Evolutionary conservation across 2,329 filamentous ascomycete genomes (phyloP), one percentile per base, ranked within the genome.

Genomic region (Colletotrichum spaethianum): DNA sequence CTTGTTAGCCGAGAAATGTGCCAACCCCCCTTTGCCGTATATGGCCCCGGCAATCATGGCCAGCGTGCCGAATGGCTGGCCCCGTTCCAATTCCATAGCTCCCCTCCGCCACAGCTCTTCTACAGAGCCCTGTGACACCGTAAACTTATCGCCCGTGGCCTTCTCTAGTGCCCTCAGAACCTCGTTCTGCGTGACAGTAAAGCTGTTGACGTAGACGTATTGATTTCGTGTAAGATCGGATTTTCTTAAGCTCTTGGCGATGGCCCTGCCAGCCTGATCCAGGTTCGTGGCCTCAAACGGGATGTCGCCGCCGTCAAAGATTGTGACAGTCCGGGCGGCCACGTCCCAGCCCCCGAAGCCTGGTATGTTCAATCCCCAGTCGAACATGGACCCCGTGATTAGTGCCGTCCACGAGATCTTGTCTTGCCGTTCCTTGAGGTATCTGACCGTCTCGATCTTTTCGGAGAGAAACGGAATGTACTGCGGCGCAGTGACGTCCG

Each of bases 151-250:
- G 2, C 85, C 86, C 0, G 87, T 88, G 8, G 84, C 80, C 65
- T 86, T 85, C 79, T 93, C 88, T 3, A 88, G 80, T 0, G 84
- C 78, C 12, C 80, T 78, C 1, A 92, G 77, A 1, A 93, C 79
- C 74, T 92, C 83, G 31, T 88, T 88, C 79, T 92, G 90, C 0
- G 87, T 86, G 0, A 86, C 84, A 36, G 85, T 85, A 74, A 91
- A 89, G 1, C 52, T 57, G 16, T 65, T 57, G 20, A 57, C 40
- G 31, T 57, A 65, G 40, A 65, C 14, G 46, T 46, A 4, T 36
- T 48, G 63, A 8, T 65, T 65, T n/a, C 1, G 26, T 3, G 52
- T 59, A 2, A 57, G 52, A 2, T 36, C 28, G 26, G 40, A 31
- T 1, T 26, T 48, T 28, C 23, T 48, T 28, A 65, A 1, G 9